Evolutionary conservation across 2,329 filamentous ascomycete genomes (phyloP), one percentile per base, ranked within the genome.

Genomic region (Stemphylium vesicarium): DNA sequence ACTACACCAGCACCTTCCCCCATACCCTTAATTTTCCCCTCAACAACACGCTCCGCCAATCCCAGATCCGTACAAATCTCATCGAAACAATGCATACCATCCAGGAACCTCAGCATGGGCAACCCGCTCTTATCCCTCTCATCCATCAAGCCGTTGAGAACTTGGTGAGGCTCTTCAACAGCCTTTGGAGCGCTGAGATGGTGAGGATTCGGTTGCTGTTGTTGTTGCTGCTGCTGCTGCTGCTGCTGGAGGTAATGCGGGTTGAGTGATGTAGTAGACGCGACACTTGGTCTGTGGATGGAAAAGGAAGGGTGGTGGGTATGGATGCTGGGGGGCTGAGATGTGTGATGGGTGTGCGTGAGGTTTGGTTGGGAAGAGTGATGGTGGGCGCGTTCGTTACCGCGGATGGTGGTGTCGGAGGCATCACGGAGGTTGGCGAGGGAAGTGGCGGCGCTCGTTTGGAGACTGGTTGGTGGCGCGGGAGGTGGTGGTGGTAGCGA

Each of bases 21-120:
- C 52, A 66, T 60, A 6, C 67, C 66, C 73, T 85, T 87, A 42
- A 95, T 75, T 72, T 83, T 86, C 33, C 86, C 85, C 77, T 91
- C 81, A 13, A 93, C 86, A 67, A 90, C 87, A 54, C 81, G 82
- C 69, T 93, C 88, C 6, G 84, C 85, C 70, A 91, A 71, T 58
- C 88, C 87, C 72, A 87, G 81, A 77, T 92, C 90, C 1, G 88
- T 90, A 69, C 90, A 91, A 62, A 94, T 91, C 80, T 93, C 87
- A 77, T 95, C 91, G 74, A 94, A 90, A 64, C 84, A 86, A 71
- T 92, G 89, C 61, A 83, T 83, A 0, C 91, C 91, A 74, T 94
- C 89, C 10, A 89, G 82, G 69, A 90, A 94, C 66, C 80, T 82
- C 62, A 87, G 81, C 70, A 94, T 68, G 22, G 82, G 81, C 56